Evolutionary conservation across 2,329 filamentous ascomycete species (phyloP).

Genomic region (Chaetomium olivaceum): DNA sequence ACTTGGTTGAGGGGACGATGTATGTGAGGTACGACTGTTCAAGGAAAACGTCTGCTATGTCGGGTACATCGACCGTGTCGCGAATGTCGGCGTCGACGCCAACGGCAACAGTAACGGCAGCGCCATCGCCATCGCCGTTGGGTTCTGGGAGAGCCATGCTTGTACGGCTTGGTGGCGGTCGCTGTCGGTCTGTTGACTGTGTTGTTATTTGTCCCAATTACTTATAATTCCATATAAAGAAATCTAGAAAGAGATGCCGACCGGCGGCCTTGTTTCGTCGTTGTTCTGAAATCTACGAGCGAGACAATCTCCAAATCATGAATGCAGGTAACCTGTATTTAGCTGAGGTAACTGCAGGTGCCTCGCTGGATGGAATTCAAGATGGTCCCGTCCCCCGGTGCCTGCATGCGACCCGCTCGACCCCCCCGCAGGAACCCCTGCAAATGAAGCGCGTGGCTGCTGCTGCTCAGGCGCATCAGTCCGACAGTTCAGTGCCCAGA

Average conservation of each 20-base stretch:
- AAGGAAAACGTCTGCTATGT: conserved; percentile 50
- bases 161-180: neutral
- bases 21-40: conserved; percentile 62
- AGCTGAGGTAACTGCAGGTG: too few relatives aligned
- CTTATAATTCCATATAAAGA: neutral
- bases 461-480: too few relatives aligned
- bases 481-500: conserved; percentile 4
- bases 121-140: conserved; percentile 26
- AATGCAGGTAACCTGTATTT: neutral
- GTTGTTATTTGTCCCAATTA: neutral
- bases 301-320: neutral
- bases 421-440: neutral
- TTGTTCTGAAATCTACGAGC: neutral
- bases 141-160: conserved; percentile 28
- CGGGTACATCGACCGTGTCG: conserved; percentile 35
- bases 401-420: neutral
- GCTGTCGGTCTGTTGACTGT: neutral
- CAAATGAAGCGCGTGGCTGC: neutral
- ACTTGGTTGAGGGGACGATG: conserved; percentile 59
- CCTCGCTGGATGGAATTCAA: neutral
- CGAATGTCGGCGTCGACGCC: conserved; percentile 31
- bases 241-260: neutral
- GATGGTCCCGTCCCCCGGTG: neutral
- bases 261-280: neutral
- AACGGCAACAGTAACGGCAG: neutral